Base-by-base conservation (phyloP, 306 rosid genomes). In the Castanopsis chinensis region DNA sequence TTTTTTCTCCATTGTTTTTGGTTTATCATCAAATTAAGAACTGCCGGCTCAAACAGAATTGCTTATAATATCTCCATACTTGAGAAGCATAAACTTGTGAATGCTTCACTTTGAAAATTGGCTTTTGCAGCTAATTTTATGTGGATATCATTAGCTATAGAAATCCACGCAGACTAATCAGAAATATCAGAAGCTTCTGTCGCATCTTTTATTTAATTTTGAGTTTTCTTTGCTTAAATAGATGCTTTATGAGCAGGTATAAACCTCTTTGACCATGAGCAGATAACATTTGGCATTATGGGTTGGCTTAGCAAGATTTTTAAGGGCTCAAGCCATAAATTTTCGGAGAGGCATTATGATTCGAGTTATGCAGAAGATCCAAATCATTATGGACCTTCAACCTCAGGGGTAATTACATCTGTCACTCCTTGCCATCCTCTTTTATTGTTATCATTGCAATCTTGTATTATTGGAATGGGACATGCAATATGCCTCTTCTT, bases 231-330 rank as follows among this genome's bases (percentile, higher is more conserved):
- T 78, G 81, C 69, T 60, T 28, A 23, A 73, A 56, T 55, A 69
- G 69, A 79, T 83, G 80, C 78, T 86, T 84, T 49, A 11, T 86
- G 53, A 82, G 89, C 97, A 93, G 96, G 87, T 74, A 86, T 74
- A 74, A 76, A 65, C 33, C 77, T 81, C 68, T 64, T 73, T 49
- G 82, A 45, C 60, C 73, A 86, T 88, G 91, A 88, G 73, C 88
- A 69, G 72, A 86, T 87, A 81, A 74, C 77, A 59, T 74, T 79
- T 69, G 77, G 75, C 79, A 51, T 75, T 14, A 93, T 91, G 97
- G 96, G 92, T 74, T 92, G 97, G 97, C 78, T 92, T 37, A 92
- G 92, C 88, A 92, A 86, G 81, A 54, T 92, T 88, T 91, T 92
- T 45, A 92, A 92, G 83, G 91, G 90, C 78, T 87, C 97, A 2